Evolutionary conservation across 169 alveolate genomes (phyloP).

Genomic region (Neospora caninum): DNA sequence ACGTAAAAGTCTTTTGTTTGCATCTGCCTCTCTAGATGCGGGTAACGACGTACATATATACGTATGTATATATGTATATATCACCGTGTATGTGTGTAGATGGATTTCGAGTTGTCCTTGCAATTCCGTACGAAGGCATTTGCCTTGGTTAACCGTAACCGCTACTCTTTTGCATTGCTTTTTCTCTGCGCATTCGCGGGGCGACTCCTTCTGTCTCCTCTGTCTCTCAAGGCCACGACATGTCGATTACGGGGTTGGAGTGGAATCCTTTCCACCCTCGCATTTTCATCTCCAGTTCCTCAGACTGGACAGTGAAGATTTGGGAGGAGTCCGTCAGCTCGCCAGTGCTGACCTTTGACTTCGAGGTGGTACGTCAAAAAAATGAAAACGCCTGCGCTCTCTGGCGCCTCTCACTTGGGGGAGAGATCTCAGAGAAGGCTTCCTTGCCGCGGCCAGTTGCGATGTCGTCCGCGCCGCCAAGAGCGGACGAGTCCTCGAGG

Average conservation of each 20-base stretch:
- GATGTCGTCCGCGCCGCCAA: background rate
- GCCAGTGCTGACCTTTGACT: slow-evolving; percentile 89
- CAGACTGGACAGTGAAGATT: slow-evolving; percentile 95
- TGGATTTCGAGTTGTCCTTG: too few relatives aligned
- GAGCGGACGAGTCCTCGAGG: too few relatives aligned
- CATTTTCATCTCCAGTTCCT: slow-evolving; percentile 91
- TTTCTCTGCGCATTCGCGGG: too few relatives aligned
- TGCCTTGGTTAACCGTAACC: too few relatives aligned
- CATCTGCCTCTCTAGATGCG: too few relatives aligned
- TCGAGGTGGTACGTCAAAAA: slow-evolving; percentile 73
- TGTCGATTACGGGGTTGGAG: slow-evolving; percentile 92
- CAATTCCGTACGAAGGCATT: too few relatives aligned
- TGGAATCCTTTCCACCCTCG: slow-evolving; percentile 94
- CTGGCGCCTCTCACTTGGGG: background rate
- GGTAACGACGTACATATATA: too few relatives aligned
- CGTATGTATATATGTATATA: background rate
- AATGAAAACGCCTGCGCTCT: background rate
- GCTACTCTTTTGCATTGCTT: too few relatives aligned
- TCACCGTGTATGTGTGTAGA: background rate
- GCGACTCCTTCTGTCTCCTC: too few relatives aligned
- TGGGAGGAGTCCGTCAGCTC: slow-evolving; percentile 90
- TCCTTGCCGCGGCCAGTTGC: background rate
- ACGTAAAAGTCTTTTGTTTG: background rate
- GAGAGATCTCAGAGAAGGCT: background rate
- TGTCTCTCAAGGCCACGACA: slow-evolving; percentile 78